Evolutionary conservation across 768 basidiomycete genomes (phyloP), one percentile per base, ranked within the genome.

Genomic region (Coprinopsis sp.): DNA sequence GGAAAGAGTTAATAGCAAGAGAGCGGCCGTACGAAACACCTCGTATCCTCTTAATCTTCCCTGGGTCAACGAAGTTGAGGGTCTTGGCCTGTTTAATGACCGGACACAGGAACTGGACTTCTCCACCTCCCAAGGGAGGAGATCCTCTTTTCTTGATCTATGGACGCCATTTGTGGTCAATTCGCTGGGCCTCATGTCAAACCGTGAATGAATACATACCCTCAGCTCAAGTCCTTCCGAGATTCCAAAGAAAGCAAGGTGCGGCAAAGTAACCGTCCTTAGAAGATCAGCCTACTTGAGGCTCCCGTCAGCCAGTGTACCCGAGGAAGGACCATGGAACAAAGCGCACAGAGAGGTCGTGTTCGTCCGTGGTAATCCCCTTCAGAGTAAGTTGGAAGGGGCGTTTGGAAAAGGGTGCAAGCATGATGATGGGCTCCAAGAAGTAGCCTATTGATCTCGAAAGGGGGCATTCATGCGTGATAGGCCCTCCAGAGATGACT

Each of bases 111-210:
- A 98, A 95, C 49, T 94, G 85, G 6, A 90, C 74, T 68, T 97
- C 92, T 23, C 96, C 96, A 4, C 96, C 96, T 13, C 96, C 96
- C 21, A 76, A 73, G 3, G 96, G 96, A 28, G 87, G 74, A 18
- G 92, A 80, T 2, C 96, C 96, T n/a, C 96, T 82, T 59, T 87
- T 95, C 64, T 87, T 94, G 47, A 99, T 96, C 87, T 93, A 49
- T n/a, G 11, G 13, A 39, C 21, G 43, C 16, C 21, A 40, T 18
- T 19, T 33, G 47, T 29, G 54, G 22, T 25, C 12, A 46, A 8
- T 27, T 34, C 6, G 18, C 27, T 16, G n/a, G 14, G 23, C 6
- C 8, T n/a, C 18, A 24, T 18, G 33, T 2, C 30, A 25, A 22
- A n/a, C 4, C 29, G 22, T 30, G n/a, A 45, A 29, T 39, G 8